Evolutionary conservation across 2,329 filamentous ascomycete genomes (phyloP).

Genomic region (Sclerotinia trifoliorum): DNA sequence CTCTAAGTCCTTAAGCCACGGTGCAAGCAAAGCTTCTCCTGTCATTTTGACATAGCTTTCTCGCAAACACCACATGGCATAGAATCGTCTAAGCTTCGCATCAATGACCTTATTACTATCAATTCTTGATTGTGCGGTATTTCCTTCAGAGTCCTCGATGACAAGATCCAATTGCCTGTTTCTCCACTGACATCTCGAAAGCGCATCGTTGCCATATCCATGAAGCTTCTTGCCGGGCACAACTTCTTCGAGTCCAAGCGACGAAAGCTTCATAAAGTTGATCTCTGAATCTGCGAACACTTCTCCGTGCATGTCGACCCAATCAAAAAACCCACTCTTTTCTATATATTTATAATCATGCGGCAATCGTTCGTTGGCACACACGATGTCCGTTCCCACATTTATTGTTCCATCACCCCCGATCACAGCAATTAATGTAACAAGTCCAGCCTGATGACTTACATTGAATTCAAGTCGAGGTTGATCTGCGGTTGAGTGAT

Average conservation of each 20-base stretch:
- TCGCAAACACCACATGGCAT: conserved; percentile 74
- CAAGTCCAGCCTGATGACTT: conserved; percentile 74
- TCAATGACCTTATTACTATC: conserved; percentile 48
- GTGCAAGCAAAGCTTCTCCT: conserved; percentile 71
- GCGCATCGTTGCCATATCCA: conserved; percentile 27
- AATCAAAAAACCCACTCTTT: conserved; percentile 61
- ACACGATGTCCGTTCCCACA: conserved; percentile 75
- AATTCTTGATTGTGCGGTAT: conserved; percentile 32
- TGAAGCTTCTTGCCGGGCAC: conserved; percentile 18
- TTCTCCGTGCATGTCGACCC: conserved; percentile 70
- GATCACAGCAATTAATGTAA: conserved; percentile 58
- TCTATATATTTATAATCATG: conserved; percentile 58
- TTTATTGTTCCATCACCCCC: conserved; percentile 42
- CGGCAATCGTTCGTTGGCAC: conserved; percentile 65
- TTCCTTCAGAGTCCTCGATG: conserved; percentile 20
- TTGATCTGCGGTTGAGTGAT: conserved; percentile 31
- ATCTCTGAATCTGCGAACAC: conserved; percentile 65
- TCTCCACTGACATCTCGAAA: conserved; percentile 36
- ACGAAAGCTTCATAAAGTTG: conserved; percentile 54
- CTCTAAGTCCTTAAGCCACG: conserved; percentile 69
- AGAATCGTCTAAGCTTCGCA: conserved; percentile 67
- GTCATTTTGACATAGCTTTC: conserved; percentile 84
- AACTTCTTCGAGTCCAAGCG: conserved; percentile 27
- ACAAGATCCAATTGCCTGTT: conserved; percentile 28
- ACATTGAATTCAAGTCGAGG: conserved; percentile 64